Base-by-base conservation (phyloP, 768 basidiomycete species). In the Podaxis sp. region DNA sequence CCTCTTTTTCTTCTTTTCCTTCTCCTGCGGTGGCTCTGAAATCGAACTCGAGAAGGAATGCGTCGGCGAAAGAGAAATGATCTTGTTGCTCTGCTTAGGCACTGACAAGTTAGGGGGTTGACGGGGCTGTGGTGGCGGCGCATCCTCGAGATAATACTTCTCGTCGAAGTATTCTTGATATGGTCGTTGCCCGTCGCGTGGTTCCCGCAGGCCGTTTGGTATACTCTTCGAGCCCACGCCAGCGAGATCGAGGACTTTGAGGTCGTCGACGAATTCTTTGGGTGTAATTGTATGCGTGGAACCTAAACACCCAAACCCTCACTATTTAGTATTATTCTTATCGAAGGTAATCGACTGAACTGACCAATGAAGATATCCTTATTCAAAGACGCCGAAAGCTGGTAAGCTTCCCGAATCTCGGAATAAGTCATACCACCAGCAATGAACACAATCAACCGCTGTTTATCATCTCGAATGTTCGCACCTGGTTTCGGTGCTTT, bases 381-480 rank as follows among this genome's bases (percentile, higher is more conserved):
- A 69, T 90, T 89, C 57, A 93, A 72, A 2, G 85, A 72, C 52
- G 79, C 80, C 2, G 93, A 90, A 15, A 96, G 79, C 55, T 88
- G 81, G 71, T 98, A 99, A 52, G 86, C 89, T 69, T 95, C 87
- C 64, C 96, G 83, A 75, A 96, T 89, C 75, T 99, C 97, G 0
- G 95, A 96, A 72, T 95, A 95, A 1, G 97, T 96, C 84, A 96
- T 88, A 2, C 97, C 97, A 39, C 97, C 97, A 13, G 93, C 92
- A 24, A 98, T 81, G 74, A 99, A 99, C 17, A 98, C 84, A 39
- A 99, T 81, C 13, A 97, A 69, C 30, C 96, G 84, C 74, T 93
- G 90, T 63, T 86, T 83, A 56, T 83, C 88, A 79, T 76, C 83
- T 36, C 76, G 69, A 22, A 77, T 71, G 5, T 15, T 17, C 2